These are phyloP conservation scores for Geotrichum citri-aurantii DNA, from an alignment of 1,139 yeast genomes.

Conservation along the genomic window DNA sequence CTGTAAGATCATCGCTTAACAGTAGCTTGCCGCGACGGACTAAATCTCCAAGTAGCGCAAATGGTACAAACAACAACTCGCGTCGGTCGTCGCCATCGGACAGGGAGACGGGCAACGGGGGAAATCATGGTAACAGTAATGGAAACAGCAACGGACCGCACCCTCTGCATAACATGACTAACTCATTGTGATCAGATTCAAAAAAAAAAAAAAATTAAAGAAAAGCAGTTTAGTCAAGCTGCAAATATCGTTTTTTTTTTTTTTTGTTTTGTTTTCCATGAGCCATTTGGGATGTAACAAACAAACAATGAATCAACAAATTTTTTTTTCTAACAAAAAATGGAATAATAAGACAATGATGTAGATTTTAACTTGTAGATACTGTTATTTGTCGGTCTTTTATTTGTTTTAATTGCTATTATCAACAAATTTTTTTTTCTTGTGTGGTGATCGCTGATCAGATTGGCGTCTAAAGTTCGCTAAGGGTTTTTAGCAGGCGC, in stretches of 20 bases:
- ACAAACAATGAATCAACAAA: no score
- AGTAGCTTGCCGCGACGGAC: constrained; percentile 30
- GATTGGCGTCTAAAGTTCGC: not conserved
- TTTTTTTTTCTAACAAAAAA: no score
- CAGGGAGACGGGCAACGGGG: constrained; percentile 2
- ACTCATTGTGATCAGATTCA: constrained; percentile 2
- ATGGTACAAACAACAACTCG: constrained; percentile 2
- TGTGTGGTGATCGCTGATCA: not conserved
- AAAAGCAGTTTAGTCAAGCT: not conserved
- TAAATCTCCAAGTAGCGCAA: constrained; percentile 26
- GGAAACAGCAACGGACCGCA: constrained; percentile 10
- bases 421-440: no score
- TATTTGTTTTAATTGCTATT: no score
- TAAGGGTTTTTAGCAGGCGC: no score
- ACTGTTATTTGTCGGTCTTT: no score
- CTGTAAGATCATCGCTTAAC: constrained; percentile 27
- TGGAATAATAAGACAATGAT: no score
- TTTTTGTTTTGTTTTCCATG: no score
- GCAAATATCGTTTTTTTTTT: not conserved
- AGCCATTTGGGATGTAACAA: not conserved
- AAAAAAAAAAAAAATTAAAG: no score
- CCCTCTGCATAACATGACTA: constrained; percentile 16
- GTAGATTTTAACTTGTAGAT: no score
- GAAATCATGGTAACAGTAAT: not conserved
- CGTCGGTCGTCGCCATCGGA: constrained; percentile 11